phyloP scores from a whole-genome alignment of 225 moss, liverwort and hornwort species.

The Takakia lepidozioides region DNA sequence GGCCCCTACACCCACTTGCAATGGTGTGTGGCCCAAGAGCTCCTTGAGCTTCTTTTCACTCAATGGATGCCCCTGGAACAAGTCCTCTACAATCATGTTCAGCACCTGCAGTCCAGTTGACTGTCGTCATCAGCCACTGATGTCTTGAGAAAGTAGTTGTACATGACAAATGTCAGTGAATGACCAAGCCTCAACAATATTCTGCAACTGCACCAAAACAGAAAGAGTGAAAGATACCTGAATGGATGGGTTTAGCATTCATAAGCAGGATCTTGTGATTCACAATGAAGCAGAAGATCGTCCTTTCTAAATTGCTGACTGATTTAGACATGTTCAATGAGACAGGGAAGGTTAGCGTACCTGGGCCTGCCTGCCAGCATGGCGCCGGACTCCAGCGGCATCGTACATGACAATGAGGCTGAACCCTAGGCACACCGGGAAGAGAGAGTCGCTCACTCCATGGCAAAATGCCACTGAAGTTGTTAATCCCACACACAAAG shows the following conservation, averaged over 20 bases:
- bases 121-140: no score
- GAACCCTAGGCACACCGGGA: conserved; percentile 96
- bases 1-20: conserved; percentile 90
- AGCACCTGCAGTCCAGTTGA: conserved; percentile 62
- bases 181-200: no score
- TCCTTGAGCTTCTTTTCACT: conserved; percentile 91
- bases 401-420: conserved; percentile 98
- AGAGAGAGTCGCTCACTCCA: conserved; percentile 82
- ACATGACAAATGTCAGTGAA: no score
- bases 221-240: no score
- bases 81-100: conserved; percentile 92
- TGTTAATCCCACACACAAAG: conserved; percentile 88
- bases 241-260: no score
- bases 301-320: no score
- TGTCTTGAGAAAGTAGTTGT: no score
- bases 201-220: no score
- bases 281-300: no score
- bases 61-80: conserved; percentile 89
- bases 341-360: conserved; percentile 19
- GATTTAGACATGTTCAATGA: no score
- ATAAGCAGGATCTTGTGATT: no score
- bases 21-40: conserved; percentile 89
- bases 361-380: conserved; percentile 95
- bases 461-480: conserved; percentile 87
- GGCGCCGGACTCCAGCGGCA: conserved; percentile 90